phyloP scores from a whole-genome alignment of 2,329 filamentous ascomycete genomes.

The Berkeleyomyces rouxiae region DNA sequence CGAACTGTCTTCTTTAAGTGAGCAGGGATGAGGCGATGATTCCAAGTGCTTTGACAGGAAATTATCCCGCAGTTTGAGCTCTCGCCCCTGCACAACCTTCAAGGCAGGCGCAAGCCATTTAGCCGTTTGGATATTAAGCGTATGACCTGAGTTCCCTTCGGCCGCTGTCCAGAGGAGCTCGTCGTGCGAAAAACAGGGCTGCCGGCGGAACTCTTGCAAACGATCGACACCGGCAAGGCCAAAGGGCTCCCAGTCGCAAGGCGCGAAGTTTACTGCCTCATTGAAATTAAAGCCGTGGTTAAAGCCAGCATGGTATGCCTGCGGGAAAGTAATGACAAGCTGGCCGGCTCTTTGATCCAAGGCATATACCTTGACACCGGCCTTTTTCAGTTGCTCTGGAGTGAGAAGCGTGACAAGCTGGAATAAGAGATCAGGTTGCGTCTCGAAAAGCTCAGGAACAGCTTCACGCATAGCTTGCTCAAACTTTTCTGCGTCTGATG shows the following conservation, averaged over 20 bases:
- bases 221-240: slow-evolving; percentile 75
- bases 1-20: slow-evolving; percentile 19
- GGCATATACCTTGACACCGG: slow-evolving; percentile 82
- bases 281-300: slow-evolving; percentile 99
- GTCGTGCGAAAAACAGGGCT: slow-evolving; percentile 95
- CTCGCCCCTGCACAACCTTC: slow-evolving; percentile 58
- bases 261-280: slow-evolving; percentile 95
- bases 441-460: slow-evolving; percentile 91
- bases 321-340: slow-evolving; percentile 90
- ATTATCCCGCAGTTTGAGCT: slow-evolving; percentile 47
- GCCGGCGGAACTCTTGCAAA: slow-evolving; percentile 70
- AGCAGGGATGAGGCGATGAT: slow-evolving; percentile 35
- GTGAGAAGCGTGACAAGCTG: slow-evolving; percentile 93
- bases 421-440: slow-evolving; percentile 88
- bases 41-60: slow-evolving; percentile 53
- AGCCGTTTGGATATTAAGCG: slow-evolving; percentile 64
- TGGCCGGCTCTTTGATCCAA: slow-evolving; percentile 93
- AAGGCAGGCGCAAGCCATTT: slow-evolving; percentile 90
- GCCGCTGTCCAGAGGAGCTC: slow-evolving; percentile 86
- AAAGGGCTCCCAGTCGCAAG: slow-evolving; percentile 84
- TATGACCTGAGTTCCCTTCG: slow-evolving; percentile 49
- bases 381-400: slow-evolving; percentile 81
- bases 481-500: slow-evolving; percentile 83
- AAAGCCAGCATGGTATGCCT: slow-evolving; percentile 94
- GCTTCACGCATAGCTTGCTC: slow-evolving; percentile 90